Evolutionary conservation across 805 yeast species (phyloP).

Genomic region (Ogataea henricii): DNA sequence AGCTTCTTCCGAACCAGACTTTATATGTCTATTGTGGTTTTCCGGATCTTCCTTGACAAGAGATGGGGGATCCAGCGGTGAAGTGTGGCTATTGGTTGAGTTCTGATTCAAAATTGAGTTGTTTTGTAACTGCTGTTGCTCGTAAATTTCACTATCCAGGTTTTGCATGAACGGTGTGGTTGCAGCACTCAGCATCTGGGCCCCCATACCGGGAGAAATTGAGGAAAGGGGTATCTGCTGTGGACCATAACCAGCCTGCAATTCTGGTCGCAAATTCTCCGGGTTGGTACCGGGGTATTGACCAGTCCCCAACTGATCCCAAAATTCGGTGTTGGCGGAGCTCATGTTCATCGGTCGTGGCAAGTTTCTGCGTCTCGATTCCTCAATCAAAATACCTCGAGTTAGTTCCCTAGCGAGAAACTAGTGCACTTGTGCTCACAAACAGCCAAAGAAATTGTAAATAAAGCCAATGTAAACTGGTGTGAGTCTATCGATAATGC

Average conservation of each 20-base stretch:
- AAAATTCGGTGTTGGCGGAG: constrained; percentile 10
- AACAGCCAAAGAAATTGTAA: no score
- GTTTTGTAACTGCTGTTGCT: constrained; percentile 20
- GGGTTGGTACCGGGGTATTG: background rate
- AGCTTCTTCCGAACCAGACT: background rate
- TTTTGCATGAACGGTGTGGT: background rate
- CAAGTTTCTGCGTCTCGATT: no score
- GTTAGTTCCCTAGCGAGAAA: no score
- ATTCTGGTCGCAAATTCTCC: background rate
- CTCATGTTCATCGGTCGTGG: constrained; percentile 10
- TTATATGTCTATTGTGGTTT: background rate
- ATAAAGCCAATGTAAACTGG: no score
- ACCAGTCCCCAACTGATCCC: constrained; percentile 11
- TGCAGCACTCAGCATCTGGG: background rate
- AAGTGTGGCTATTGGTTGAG: background rate
- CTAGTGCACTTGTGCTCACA: no score
- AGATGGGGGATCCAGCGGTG: background rate
- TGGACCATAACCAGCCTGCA: background rate
- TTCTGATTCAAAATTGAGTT: constrained; percentile 3
- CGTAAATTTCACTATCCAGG: constrained; percentile 9
- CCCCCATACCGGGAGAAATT: background rate
- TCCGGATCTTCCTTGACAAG: background rate
- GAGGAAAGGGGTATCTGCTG: background rate
- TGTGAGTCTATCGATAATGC: no score
- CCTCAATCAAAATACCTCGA: no score